Base-by-base conservation (phyloP, 495 filamentous ascomycete species). In the Neohortaea acidophila region DNA sequence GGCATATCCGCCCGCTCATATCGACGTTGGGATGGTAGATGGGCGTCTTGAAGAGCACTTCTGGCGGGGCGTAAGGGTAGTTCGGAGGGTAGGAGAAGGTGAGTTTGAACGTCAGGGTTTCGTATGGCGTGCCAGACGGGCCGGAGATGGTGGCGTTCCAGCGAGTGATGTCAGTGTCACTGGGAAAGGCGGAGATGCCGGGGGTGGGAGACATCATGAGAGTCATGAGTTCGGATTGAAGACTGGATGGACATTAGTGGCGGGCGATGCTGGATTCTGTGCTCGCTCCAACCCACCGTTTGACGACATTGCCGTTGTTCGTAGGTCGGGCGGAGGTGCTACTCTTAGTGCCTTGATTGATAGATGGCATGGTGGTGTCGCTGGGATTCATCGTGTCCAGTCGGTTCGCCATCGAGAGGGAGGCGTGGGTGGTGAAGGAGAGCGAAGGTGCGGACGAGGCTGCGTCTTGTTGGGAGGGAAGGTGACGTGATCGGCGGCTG, bases 221-320 rank as follows among this genome's bases (percentile, higher is more conserved):
- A 60, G 87, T 77, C 85, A 96, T 94, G 37, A 99, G 68, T 59
- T 99, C 89, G 27, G 84, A 83, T 62, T 99, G 89, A 42, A 99
- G 69, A 45, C 87, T 96, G 59, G 21, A 14, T 17, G 15, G 32
- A 13, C 15, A 34, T 48, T 47, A 39, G 33, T 45, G 6, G 21
- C 17, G 25, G 21, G 21, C 25, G 17, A 3, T 29, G 33, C 8
- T 21, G 15, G 15, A 10, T 11, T 12, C 34, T 18, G 30, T 34
- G 24, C 24, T 29, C 26, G 4, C 6, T 9, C 4, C 5, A 5
- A 21, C 30, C 18, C 45, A 54, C 53, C 53, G 48, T 40, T 56
- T 56, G 36, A 53, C 41, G 20, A 54, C 51, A 24, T 52, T 56
- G 32, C 33, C 48, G 33, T 44, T 53, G 28, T 35, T 39, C 11